A percentile compares a stretch with the other conserved stretches of the same genome.
Conservation (phyloP, 345 rosid genomes). For the Cardamine resedifolia region DNA sequence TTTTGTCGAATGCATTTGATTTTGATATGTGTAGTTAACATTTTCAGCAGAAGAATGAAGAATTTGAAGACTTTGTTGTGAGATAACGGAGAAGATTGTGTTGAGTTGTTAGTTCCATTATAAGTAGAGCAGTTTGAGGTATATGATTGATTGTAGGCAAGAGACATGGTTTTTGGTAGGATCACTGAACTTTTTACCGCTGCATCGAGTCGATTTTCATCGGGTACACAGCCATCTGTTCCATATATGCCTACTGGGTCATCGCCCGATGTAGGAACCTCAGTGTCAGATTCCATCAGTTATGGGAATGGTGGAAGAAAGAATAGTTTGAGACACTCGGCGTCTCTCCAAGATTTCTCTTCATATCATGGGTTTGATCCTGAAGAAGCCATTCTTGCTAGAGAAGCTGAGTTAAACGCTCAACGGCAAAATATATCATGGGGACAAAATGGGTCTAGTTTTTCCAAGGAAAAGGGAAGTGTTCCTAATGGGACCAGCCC, state of each 20-base stretch:
- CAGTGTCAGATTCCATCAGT: constrained; percentile 38
- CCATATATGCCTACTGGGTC: constrained; percentile 52
- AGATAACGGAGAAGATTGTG: not conserved
- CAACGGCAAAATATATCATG: constrained; percentile 35
- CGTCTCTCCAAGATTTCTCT: constrained; percentile 92
- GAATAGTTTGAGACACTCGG: constrained; percentile 63
- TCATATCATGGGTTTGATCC: constrained; percentile 53
- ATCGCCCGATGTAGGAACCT: constrained; percentile 43
- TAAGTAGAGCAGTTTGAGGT: constrained; percentile 26
- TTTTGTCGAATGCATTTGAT: constrained; percentile 1
- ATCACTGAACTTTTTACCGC: constrained; percentile 49
- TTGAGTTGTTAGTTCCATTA: constrained; percentile 7
- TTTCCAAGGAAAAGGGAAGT: constrained; percentile 78
- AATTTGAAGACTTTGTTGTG: constrained; percentile 23
- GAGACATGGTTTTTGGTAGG: constrained; percentile 66
- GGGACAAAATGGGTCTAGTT: constrained; percentile 61
- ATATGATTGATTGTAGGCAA: constrained; percentile 26
- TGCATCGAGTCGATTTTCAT: constrained; percentile 40
- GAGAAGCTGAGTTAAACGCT: not conserved
- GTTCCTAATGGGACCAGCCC: constrained; percentile 44
- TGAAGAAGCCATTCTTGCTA: constrained; percentile 46
- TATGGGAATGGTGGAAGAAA: constrained; percentile 46
- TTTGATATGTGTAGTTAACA: constrained; percentile 18
- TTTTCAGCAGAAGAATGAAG: constrained; percentile 22
- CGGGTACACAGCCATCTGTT: constrained; percentile 45